Percentiles rank a stretch among this genome's conserved stretches.
phyloP scores from a whole-genome alignment of 192 early-diverging fungal genomes.

The Polychytrium aggregatum region DNA sequence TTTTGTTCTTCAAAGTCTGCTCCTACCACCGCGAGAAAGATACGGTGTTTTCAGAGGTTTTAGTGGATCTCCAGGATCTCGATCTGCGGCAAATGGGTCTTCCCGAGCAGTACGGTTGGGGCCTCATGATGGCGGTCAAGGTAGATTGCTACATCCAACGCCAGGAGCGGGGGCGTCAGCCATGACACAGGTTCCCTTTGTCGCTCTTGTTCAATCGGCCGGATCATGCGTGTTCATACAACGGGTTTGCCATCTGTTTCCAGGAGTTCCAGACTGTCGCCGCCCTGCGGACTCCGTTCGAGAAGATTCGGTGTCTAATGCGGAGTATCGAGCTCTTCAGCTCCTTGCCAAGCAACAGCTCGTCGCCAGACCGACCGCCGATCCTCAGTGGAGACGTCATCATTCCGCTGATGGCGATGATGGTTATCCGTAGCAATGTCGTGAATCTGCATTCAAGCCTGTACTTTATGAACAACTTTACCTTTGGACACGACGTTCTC shows the following conservation, averaged over 20 bases:
- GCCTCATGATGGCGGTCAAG: slow-evolving; percentile 8
- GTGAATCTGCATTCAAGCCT: slow-evolving; percentile 20
- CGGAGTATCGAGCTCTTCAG: slow-evolving; percentile 12
- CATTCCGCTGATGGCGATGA: slow-evolving; percentile 20
- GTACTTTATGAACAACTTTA: slow-evolving; percentile 24
- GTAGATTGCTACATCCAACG: slow-evolving; percentile 5
- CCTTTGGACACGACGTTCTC: slow-evolving; percentile 20
- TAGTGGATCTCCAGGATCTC: slow-evolving; percentile 4
- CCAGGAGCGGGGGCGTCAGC: too few species aligned
- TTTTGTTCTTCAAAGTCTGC: slow-evolving; percentile 17
- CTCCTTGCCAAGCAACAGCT: neutral
- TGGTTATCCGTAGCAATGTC: slow-evolving; percentile 20
- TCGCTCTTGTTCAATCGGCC: too few species aligned
- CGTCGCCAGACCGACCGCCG: neutral
- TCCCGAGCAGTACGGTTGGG: slow-evolving; percentile 4
- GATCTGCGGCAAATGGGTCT: slow-evolving; percentile 14
- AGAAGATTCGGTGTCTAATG: slow-evolving; percentile 26
- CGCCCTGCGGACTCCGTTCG: slow-evolving; percentile 19
- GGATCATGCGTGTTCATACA: too few species aligned
- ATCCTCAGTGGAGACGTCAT: slow-evolving; percentile 15
- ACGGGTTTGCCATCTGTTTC: too few species aligned
- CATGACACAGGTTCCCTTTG: too few species aligned
- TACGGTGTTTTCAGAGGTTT: slow-evolving; percentile 3
- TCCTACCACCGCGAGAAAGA: slow-evolving; percentile 8
- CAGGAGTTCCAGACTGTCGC: slow-evolving; percentile 17